Conservation (phyloP, 805 yeast genomes). For the Ogataea ramenticola region DNA sequence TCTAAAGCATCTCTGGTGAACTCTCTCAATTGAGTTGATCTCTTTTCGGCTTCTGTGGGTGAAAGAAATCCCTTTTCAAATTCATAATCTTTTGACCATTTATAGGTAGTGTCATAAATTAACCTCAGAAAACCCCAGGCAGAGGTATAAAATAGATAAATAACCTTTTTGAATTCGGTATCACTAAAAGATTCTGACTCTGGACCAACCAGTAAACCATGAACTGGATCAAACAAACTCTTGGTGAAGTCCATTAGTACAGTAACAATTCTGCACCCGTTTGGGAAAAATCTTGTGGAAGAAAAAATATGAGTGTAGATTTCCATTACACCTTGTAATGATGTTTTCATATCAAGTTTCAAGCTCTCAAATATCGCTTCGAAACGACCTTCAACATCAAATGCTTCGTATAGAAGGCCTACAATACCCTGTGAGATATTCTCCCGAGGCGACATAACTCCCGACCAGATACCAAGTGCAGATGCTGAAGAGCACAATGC, state of each 20-base stretch:
- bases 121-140: slow-evolving; percentile 69
- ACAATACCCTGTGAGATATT: slow-evolving; percentile 61
- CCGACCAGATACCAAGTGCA: slow-evolving; percentile 65
- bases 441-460: slow-evolving; percentile 56
- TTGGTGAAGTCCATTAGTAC: slow-evolving; percentile 66
- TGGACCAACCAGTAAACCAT: slow-evolving; percentile 37
- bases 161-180: slow-evolving; percentile 11
- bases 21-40: slow-evolving; percentile 32
- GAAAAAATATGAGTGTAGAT: slow-evolving; percentile 6
- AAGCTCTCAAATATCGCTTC: slow-evolving; percentile 64
- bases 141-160: slow-evolving; percentile 52
- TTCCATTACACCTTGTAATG: slow-evolving; percentile 38
- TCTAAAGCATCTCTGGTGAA: slow-evolving; percentile 86
- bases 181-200: background rate
- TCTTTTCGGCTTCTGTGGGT: slow-evolving; percentile 15
- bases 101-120: slow-evolving; percentile 58
- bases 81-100: slow-evolving; percentile 56
- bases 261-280: slow-evolving; percentile 47
- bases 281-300: slow-evolving; percentile 12
- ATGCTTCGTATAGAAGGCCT: slow-evolving; percentile 65
- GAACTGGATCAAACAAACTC: slow-evolving; percentile 58
- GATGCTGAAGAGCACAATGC: slow-evolving; percentile 36
- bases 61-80: slow-evolving; percentile 12
- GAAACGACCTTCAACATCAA: slow-evolving; percentile 71
- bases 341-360: slow-evolving; percentile 32